Evolutionary conservation across 1,139 yeast species (phyloP).

Genomic region (Pichia sp.): DNA sequence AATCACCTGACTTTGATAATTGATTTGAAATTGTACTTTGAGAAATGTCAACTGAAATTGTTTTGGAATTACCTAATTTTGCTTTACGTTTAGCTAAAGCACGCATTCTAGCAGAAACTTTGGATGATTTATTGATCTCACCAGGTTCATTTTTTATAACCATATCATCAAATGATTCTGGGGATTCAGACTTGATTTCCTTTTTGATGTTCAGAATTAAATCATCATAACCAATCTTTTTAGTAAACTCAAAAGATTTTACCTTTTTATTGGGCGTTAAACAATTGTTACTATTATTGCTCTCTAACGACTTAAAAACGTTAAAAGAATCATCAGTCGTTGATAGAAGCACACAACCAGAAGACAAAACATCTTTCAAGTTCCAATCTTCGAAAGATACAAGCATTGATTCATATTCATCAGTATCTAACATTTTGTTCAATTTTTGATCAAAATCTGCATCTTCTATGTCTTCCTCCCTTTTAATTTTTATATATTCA

Average conservation of each 20-base stretch:
- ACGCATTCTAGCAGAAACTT: conserved; percentile 67
- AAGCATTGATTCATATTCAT: conserved; percentile 43
- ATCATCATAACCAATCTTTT: conserved; percentile 25
- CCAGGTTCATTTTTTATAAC: neutral
- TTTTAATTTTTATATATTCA: conserved; percentile 15
- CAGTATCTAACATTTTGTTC: conserved; percentile 37
- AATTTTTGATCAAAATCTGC: conserved; percentile 16
- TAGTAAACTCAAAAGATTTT: conserved; percentile 27
- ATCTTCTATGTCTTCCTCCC: conserved; percentile 32
- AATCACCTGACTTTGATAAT: conserved; percentile 30
- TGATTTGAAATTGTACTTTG: conserved; percentile 69
- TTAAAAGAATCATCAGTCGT: conserved; percentile 49
- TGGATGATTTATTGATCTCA: conserved; percentile 5
- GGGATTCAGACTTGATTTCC: conserved; percentile 2
- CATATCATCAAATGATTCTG: neutral
- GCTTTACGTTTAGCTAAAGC: conserved; percentile 94
- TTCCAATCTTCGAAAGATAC: conserved; percentile 60
- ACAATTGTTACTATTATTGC: neutral
- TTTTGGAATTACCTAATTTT: conserved; percentile 56
- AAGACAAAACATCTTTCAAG: conserved; percentile 54
- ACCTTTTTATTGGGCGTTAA: conserved; percentile 32
- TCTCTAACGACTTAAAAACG: conserved; percentile 8
- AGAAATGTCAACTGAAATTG: conserved; percentile 64
- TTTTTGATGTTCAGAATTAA: conserved; percentile 4
- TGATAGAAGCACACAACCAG: conserved; percentile 68